Conservation (phyloP, 306 rosid species). For the Lathyrus aphaca region DNA sequence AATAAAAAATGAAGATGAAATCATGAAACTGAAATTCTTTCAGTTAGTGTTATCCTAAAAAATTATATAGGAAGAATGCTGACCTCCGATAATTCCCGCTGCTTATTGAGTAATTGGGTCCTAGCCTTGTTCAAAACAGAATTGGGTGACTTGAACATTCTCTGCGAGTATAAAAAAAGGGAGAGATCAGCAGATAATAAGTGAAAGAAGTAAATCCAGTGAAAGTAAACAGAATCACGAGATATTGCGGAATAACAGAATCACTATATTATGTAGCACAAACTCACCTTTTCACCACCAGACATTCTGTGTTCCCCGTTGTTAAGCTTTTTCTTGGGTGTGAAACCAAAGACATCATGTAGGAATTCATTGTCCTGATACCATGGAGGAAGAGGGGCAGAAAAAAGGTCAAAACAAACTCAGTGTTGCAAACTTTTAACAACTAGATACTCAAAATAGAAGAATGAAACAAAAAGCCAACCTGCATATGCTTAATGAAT, state of each 20-base stretch:
- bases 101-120: slow-evolving; percentile 81
- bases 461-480: slow-evolving; percentile 39
- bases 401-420: not conserved
- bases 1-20: not conserved
- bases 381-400: slow-evolving; percentile 8
- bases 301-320: slow-evolving; percentile 68
- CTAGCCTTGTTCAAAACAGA: slow-evolving; percentile 82
- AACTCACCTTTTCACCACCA: slow-evolving; percentile 71
- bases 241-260: too few relatives aligned
- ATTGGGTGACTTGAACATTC: slow-evolving; percentile 86
- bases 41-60: not conserved
- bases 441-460: slow-evolving; percentile 13
- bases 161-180: slow-evolving; percentile 52
- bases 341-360: slow-evolving; percentile 77
- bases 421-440: slow-evolving; percentile 12
- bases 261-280: not conserved
- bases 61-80: slow-evolving; percentile 24
- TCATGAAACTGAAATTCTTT: not conserved
- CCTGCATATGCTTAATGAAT: slow-evolving; percentile 94
- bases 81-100: slow-evolving; percentile 81
- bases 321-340: slow-evolving; percentile 65
- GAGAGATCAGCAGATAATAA: not conserved
- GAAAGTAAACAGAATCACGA: not conserved
- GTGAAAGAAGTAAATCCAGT: not conserved
- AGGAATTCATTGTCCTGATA: slow-evolving; percentile 85